A percentile compares a stretch with the other conserved stretches of the same genome.
Evolutionary conservation across 2,329 filamentous ascomycete genomes (phyloP).

Genomic region (Exophiala dermatitidis): DNA sequence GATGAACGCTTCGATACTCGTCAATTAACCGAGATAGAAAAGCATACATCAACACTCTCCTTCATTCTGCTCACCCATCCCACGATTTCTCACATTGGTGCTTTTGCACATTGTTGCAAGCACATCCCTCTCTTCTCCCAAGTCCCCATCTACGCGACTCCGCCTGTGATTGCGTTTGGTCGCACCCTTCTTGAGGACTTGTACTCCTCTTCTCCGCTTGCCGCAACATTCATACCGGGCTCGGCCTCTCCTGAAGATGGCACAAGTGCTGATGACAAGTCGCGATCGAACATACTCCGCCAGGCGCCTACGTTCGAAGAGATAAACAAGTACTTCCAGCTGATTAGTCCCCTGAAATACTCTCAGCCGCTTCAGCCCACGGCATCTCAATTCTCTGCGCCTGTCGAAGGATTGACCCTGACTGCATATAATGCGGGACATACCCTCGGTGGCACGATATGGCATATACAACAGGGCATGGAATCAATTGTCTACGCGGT

Average conservation of each 20-base stretch:
- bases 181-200: conserved; percentile 86
- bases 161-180: conserved; percentile 85
- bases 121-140: conserved; percentile 85
- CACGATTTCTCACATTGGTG: conserved; percentile 82
- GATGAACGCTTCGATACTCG: conserved; percentile 80
- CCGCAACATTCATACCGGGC: conserved; percentile 69
- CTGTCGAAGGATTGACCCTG: conserved; percentile 82
- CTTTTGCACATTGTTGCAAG: conserved; percentile 95
- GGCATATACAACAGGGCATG: conserved; percentile 94
- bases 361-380: conserved; percentile 90
- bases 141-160: conserved; percentile 90
- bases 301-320: conserved; percentile 75
- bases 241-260: conserved; percentile 29
- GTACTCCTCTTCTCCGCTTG: conserved; percentile 82
- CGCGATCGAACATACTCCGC: conserved; percentile 47
- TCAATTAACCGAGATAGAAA: conserved; percentile 81
- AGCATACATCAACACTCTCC: conserved; percentile 84
- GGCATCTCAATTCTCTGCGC: conserved; percentile 77
- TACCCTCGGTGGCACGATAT: conserved; percentile 93
- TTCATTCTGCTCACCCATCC: conserved; percentile 92
- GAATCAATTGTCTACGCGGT: conserved; percentile 97
- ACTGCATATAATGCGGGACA: conserved; percentile 96
- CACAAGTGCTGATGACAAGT: conserved; percentile 43
- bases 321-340: conserved; percentile 83
- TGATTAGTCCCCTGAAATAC: conserved; percentile 90